Base-by-base conservation (phyloP, 176 grass and related monocot genomes). In the Aegilops bicornis region DNA sequence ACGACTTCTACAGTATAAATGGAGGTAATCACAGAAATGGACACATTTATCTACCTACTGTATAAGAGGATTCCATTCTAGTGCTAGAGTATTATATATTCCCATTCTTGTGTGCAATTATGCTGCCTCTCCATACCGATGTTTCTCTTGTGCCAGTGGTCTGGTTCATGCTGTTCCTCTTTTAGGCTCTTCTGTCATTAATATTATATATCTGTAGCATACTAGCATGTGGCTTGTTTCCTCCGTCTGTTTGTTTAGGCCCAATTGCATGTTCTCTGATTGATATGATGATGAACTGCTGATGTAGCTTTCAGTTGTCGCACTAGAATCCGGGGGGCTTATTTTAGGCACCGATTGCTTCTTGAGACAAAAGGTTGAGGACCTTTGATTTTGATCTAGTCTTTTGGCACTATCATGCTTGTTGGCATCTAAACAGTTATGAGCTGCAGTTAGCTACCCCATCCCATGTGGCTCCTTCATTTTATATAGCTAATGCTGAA, bases 1-100 rank as follows among this genome's bases (percentile, higher is more conserved):
- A 96, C 78, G 97, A 99, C 88, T 99, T 99, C 64, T 94, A 86
- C 83, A 99, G 97, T 42, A 89, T 99, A 36, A 99, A 99, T 83
- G 97, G 97, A 96, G 97, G 97, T 96, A 91, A 79, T 70, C 22
- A 63, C 76, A 81, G 31, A 37, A 22, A 10, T 81, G 20, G 25
- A 62, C 48, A 84, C 67, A 37, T 20, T 69, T 62, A 50, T 47
- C 43, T 40, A 29, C 0, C 40, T 11, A 43, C 40, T 3, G 7
- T 84, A 19, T 61, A 77, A 59, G 31, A 37, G 7, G 65, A 56
- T 69, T 87, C 56, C 70, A 67, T 24, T 66, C 13, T 68, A 74
- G 45, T n/a, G 29, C 36, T 87, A n/a, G 6, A 35, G 23, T 32
- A 37, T 66, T 80, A 25, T 80, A 25, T 33, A 43, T 0, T 3